Evolutionary conservation across 306 rosid species (phyloP), one percentile per base, ranked within the genome.

Genomic region (Mimosa pudica): DNA sequence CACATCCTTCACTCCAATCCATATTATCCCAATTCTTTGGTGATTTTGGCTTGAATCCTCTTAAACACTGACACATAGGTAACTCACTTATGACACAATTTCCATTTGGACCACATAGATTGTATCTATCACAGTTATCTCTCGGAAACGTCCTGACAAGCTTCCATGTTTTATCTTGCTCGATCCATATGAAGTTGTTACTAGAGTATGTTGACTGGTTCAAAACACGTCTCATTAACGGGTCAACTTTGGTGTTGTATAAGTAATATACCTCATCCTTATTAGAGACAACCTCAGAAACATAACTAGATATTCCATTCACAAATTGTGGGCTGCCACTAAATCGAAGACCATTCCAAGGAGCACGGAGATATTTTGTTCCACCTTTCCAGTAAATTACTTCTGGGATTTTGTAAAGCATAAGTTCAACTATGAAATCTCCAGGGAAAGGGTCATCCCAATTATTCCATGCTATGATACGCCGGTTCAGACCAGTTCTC

Each of bases 401-500:
- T 67, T 91, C 93, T 0, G 90, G 90, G 47, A 57, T 74, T 7
- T 16, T 49, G 49, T 80, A 44, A 57, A 82, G 8, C 33, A 79
- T 10, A 78, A 49, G 4, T 20, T 77, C 80, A 71, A 74, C 63
- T 0, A 33, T 84, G 0, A 83, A 69, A 49, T 75, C 71, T 57
- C 93, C 93, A 0, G 85, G 81, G 47, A 89, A 87, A 0, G 89
- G 91, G 45, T 89, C 91, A 16, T 91, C 82, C 55, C 73, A 2
- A 36, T 14, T 80, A 47, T 67, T 84, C 89, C 92, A 86, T 1
- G 88, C 72, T 4, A 83, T 63, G 16, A 86, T 11, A 1, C 18
- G 18, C 8, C 88, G n/a, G 7, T 88, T 49, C 3, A 82, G 62
- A 32, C 84, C 76, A 0, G 73, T 89, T 55, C 63, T 75, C 8